Conservation (phyloP, 305 asterid species). For the Fraxinus nigra region DNA sequence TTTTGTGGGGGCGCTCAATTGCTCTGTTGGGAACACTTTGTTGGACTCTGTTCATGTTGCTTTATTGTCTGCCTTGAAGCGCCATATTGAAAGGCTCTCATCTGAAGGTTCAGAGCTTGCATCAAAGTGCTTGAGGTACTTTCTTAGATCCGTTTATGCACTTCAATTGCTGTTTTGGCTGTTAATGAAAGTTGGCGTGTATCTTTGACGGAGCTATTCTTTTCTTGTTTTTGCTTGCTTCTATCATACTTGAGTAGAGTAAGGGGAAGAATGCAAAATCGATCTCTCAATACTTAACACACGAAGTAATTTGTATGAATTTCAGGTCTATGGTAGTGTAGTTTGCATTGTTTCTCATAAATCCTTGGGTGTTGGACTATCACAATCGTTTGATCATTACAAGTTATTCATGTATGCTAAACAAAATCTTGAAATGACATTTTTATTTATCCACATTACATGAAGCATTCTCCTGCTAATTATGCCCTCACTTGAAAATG, state of each 20-base stretch:
- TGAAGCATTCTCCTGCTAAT: conserved; percentile 12
- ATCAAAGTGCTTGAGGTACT: conserved; percentile 74
- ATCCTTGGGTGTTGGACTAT: background rate
- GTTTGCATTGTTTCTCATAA: background rate
- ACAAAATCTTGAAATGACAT: conserved; percentile 6
- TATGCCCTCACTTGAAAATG: conserved; percentile 6
- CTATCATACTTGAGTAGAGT: conserved; percentile 14
- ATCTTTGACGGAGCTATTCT: background rate
- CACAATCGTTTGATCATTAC: background rate
- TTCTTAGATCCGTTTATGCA: background rate
- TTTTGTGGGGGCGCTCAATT: conserved; percentile 93
- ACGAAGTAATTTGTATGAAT: background rate
- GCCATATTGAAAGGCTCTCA: conserved; percentile 63
- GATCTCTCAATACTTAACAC: background rate
- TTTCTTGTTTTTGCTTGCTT: conserved; percentile 8
- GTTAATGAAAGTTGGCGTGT: background rate
- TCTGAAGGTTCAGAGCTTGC: conserved; percentile 73
- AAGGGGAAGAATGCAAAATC: conserved; percentile 14
- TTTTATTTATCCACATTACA: background rate
- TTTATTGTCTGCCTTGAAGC: conserved; percentile 66
- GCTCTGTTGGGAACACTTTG: conserved; percentile 66
- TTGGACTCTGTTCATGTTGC: conserved; percentile 88
- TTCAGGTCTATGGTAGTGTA: conserved; percentile 1
- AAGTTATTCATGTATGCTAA: background rate
- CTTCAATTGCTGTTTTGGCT: background rate